Conservation (phyloP, 2,329 filamentous ascomycete genomes). For the Aspergillus sp. region DNA sequence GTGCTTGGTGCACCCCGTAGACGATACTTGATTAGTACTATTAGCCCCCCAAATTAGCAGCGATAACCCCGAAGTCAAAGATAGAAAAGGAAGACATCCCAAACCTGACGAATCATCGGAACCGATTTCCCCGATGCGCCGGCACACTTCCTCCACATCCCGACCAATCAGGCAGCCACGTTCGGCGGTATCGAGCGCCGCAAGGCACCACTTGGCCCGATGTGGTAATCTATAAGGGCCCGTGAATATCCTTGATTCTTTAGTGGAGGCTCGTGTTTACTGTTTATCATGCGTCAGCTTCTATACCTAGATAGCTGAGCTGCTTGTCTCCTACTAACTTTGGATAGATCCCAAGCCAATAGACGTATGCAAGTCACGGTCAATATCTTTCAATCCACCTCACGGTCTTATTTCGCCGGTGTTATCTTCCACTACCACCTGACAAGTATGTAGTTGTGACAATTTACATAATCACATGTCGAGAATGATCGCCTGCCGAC, state of each 20-base stretch:
- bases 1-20: no score
- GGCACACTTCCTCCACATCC: not conserved
- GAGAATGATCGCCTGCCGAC: no score
- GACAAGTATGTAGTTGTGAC: no score
- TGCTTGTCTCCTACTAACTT: not conserved
- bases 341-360: no score
- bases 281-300: not conserved
- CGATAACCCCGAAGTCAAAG: not conserved
- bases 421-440: not conserved
- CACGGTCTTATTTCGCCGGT: not conserved
- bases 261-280: not conserved
- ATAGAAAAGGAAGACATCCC: not conserved
- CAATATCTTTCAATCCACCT: not conserved
- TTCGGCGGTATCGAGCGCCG: not conserved
- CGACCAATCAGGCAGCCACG: not conserved
- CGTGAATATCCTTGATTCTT: not conserved
- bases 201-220: not conserved
- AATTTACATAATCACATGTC: no score
- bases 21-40: not conserved
- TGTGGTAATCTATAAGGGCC: not conserved
- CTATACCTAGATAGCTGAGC: not conserved
- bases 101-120: conserved; percentile 14
- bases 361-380: no score
- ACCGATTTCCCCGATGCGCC: not conserved
- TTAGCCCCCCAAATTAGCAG: not conserved